Evolutionary conservation across 495 filamentous ascomycete genomes (phyloP).

Genomic region (Xylona heveae): DNA sequence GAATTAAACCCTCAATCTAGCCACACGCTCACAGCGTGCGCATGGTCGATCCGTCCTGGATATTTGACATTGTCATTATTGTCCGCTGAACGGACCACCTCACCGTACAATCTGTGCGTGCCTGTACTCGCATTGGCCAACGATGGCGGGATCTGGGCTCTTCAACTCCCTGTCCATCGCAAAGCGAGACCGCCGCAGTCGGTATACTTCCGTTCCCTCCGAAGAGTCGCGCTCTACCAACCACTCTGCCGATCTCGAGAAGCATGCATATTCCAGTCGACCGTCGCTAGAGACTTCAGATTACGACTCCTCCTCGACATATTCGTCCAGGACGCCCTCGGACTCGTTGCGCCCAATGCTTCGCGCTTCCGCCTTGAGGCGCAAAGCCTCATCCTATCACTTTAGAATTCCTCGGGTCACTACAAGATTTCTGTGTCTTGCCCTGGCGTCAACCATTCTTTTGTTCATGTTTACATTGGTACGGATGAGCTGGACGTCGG

Average conservation of each 20-base stretch:
- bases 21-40: no score
- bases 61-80: no score
- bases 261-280: conserved; percentile 16
- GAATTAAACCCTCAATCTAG: no score
- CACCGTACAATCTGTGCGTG: no score
- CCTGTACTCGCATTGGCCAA: no score
- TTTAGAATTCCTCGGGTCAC: conserved; percentile 18
- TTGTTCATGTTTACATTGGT: conserved; percentile 52
- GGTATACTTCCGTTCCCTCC: background rate
- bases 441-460: conserved; percentile 41
- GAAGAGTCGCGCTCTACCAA: background rate
- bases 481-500: conserved; percentile 44
- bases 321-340: no score
- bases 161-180: no score
- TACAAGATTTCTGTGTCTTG: conserved; percentile 45
- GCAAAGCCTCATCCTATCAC: no score
- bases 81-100: no score
- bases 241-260: conserved; percentile 13
- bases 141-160: no score
- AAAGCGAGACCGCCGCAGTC: no score
- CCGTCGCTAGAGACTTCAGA: conserved; percentile 27
- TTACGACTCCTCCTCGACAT: conserved; percentile 26
- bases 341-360: conserved; percentile 34
- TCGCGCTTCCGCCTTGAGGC: conserved; percentile 18
- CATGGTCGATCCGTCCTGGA: no score